Base-by-base conservation (phyloP, 148 eudicot genomes). In the Rhododendron vialii region DNA sequence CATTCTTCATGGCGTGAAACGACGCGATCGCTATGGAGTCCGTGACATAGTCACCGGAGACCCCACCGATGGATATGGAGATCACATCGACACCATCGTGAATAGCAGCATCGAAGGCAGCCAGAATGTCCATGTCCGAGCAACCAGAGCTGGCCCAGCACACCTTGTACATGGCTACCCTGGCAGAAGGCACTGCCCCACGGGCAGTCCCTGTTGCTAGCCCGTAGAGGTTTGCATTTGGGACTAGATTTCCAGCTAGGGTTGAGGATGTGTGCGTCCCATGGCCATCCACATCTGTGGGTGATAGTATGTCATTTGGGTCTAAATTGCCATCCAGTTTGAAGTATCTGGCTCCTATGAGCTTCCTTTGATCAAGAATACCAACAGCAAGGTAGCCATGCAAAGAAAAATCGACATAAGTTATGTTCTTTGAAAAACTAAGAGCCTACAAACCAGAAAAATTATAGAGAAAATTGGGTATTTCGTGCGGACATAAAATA, bases 241-340 rank as follows among this genome's bases (percentile, higher is more conserved):
- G 88, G 17, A 93, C 87, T 41, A 69, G 85, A 82, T 73, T 87
- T 87, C 96, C 96, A 24, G 92, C 95, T 45, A 85, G 61, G 35
- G 95, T 94, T 47, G 96, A 94, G 11, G 96, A 93, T 5, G 95
- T 93, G 90, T 94, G 96, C n/a, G 96, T 94, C 48, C 96, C 96
- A 53, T 94, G 96, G 51, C 96, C 96, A 28, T 91, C 89, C 5
- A 91, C 88, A 69, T 94, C 96, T 28, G 90, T 7, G 0, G 96
- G 96, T 9, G 96, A 93, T 33, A 93, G 80, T 50, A 92, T 92
- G 92, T 96, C 99, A 4, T 43, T 17, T 3, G 95, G 96, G 86
- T 95, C 96, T 0, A 86, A 76, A 8, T 50, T 36, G 13, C 89
- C 84, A 83, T 96, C 98, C 3, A 92, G 87, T 86, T 93, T 96